Evolutionary conservation across 805 yeast species (phyloP), one percentile per base, ranked within the genome.

Genomic region (Sungouiozyma ichnusensis): DNA sequence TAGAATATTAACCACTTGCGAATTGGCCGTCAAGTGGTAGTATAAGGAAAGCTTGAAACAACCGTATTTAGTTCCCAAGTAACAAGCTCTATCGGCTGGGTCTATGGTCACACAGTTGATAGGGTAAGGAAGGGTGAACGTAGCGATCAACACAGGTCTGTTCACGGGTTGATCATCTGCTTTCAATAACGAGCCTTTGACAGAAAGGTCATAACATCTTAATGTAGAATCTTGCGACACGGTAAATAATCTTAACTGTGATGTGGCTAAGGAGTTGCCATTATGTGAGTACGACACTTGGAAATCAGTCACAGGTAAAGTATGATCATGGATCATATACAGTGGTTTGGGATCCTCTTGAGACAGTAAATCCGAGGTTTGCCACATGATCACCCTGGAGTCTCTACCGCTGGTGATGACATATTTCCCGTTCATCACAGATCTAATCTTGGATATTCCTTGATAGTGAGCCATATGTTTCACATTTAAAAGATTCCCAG

Each of bases 381-480:
- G 74, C 94, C 95, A 88, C 3, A 83, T 73, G 19, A 81, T 68
- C 14, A 82, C 72, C 47, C 96, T 69, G 1, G 95, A 77, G 65
- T 90, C 98, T 35, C 69, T 71, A 50, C 94, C 85, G n/a, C 81
- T 85, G 3, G 88, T 74, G 5, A 83, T 71, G 35, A 90, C 56
- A 43, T 74, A 79, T 17, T 78, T 73, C 1, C 81, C 81, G 54
- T 86, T 83, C 11, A 63, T 48, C 1, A 83, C 65, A 52, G 83
- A 76, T 48, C 68, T 70, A 31, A 90, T 58, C 27, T 68, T 70
- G 0, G 80, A 71, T 6, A 86, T 72, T 5, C 72, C 68, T 62
- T 90, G 97, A 60, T 85, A 90, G 64, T 90, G 97, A 1, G 85
- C 80, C 53, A 58, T 52, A 39, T 84, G 88, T 54, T 76, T 77